Percentiles rank a stretch among this genome's conserved stretches.
Evolutionary conservation across 2,329 filamentous ascomycete genomes (phyloP).

Genomic region (Colletotrichum coccodes): DNA sequence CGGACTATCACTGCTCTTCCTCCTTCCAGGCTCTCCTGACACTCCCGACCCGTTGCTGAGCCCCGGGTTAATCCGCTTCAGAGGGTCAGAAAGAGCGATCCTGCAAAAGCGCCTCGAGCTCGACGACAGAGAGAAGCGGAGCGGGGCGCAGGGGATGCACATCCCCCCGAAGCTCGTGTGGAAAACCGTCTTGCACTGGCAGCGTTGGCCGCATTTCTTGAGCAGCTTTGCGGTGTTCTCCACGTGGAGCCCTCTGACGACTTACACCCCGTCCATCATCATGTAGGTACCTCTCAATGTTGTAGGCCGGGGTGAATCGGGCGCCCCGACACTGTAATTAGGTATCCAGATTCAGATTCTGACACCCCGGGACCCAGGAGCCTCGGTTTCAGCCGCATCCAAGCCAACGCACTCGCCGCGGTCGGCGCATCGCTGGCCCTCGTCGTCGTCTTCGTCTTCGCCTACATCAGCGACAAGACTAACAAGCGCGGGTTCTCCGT

Average conservation of each 20-base stretch:
- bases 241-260: slow-evolving; percentile 62
- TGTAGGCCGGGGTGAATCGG: no score
- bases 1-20: slow-evolving; percentile 48
- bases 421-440: slow-evolving; percentile 55
- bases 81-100: slow-evolving; percentile 42
- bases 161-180: slow-evolving; percentile 51
- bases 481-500: slow-evolving; percentile 55
- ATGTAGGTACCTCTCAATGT: slow-evolving; percentile 39
- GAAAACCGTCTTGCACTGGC: slow-evolving; percentile 54
- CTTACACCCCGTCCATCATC: slow-evolving; percentile 59
- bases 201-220: slow-evolving; percentile 59
- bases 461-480: slow-evolving; percentile 57
- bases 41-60: slow-evolving; percentile 49
- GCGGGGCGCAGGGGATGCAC: slow-evolving; percentile 45
- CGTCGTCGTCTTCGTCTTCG: slow-evolving; percentile 58
- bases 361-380: slow-evolving; percentile 37
- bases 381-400: slow-evolving; percentile 55
- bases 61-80: slow-evolving; percentile 49
- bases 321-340: no score
- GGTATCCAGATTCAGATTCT: background rate
- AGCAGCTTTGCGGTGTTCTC: slow-evolving; percentile 61
- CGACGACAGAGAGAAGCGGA: slow-evolving; percentile 44
- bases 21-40: slow-evolving; percentile 54
- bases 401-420: slow-evolving; percentile 59
- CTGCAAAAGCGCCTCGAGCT: slow-evolving; percentile 47